Base-by-base conservation (phyloP, 768 basidiomycete species). In the Brasilioporus rufonigricans region DNA sequence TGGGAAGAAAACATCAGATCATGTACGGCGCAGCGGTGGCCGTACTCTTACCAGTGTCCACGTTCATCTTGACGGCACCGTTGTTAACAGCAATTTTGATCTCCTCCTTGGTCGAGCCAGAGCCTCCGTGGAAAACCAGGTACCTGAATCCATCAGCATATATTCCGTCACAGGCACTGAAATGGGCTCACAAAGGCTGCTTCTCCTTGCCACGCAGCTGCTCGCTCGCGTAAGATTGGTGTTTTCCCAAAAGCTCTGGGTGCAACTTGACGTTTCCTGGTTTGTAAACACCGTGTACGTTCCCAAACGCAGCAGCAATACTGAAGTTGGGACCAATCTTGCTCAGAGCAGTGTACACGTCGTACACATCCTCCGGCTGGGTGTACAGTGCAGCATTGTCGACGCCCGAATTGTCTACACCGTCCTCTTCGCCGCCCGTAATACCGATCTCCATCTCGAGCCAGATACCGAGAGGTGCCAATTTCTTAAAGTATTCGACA, bases 401-500 rank as follows among this genome's bases (percentile, higher is more conserved):
- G 58, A 93, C 93, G 39, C 79, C 85, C 44, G 93, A 88, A 82
- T 99, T 99, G 77, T 99, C 96, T 46, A 99, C 97, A 70, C 97
- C 96, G 68, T 98, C 97, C 73, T 99, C 97, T 74, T 99, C 97
- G 65, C 97, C 97, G 67, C 97, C 97, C 48, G 97, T 99, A 75
- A 99, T 98, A 68, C 97, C 97, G 71, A 99, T 99, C 76, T 99
- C 97, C 97, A 99, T 99, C 83, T 99, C 97, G 72, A 99, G 92
- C 93, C 93, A 99, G 57, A 92, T 76, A 48, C 91, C 89, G 67
- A 98, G 73, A 58, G 87, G 84, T 3, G 91, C 89, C 93, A 98
- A 90, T 69, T 92, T 91, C 76, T 86, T 81, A 75, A 98, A 96
- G 82, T 99, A 99, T 70, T 93, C 83, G 55, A 79, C 93, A 73